phyloP scores from a whole-genome alignment of 2,329 filamentous ascomycete species.

The Colletotrichum limetticola region DNA sequence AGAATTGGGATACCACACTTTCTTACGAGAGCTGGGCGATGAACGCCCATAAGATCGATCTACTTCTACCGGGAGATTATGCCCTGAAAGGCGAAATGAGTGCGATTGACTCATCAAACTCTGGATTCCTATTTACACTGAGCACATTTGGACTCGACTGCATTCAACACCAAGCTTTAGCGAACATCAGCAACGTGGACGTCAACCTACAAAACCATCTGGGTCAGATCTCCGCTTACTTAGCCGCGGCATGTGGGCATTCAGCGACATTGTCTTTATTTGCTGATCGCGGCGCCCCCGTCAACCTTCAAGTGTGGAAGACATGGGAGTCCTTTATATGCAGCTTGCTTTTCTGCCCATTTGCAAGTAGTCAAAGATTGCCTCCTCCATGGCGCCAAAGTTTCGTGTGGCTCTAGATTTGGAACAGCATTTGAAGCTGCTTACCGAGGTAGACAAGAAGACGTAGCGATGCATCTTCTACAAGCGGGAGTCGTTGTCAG shows the following conservation, averaged over 20 bases:
- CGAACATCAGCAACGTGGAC: neutral
- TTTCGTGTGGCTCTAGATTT: neutral
- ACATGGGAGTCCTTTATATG: neutral
- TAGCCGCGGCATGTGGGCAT: neutral
- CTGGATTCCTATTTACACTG: neutral
- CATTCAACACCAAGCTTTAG: neutral
- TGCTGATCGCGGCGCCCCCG: neutral
- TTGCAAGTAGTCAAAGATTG: neutral
- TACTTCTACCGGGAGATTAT: neutral
- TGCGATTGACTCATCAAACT: neutral
- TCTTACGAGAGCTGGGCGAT: neutral
- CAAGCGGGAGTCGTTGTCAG: rapidly evolving
- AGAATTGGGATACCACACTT: neutral
- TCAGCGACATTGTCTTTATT: rapidly evolving
- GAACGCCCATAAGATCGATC: rapidly evolving
- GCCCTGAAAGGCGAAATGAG: neutral
- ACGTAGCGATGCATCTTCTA: neutral
- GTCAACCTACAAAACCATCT: neutral
- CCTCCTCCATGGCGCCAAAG: neutral
- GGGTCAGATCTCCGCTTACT: neutral
- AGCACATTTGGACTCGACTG: neutral
- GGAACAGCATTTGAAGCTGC: neutral
- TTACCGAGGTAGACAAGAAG: neutral
- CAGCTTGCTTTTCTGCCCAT: neutral
- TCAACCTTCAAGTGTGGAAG: neutral